Percentiles rank a stretch among this genome's conserved stretches.
These are phyloP conservation scores for Rauvolfia tetraphylla DNA, from an alignment of 257 asterid genomes.

Conservation along the genomic window DNA sequence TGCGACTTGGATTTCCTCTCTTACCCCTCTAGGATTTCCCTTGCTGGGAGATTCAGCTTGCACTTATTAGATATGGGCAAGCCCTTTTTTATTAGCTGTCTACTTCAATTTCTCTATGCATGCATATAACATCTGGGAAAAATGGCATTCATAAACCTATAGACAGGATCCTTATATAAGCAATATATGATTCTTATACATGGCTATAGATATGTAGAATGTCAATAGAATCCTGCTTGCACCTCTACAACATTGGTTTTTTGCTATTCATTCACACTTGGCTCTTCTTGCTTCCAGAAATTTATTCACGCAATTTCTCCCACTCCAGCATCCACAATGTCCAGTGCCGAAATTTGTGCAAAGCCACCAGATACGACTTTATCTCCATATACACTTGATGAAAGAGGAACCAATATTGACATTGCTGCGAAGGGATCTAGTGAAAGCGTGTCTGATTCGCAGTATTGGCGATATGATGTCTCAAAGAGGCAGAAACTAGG, in stretches of 20 bases:
- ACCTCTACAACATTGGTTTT: background rate
- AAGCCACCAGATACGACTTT: conserved; percentile 74
- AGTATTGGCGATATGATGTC: conserved; percentile 92
- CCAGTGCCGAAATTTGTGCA: conserved; percentile 57
- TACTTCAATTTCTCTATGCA: background rate
- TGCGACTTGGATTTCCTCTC: too few relatives aligned
- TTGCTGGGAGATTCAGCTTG: too few relatives aligned
- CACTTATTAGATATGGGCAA: background rate
- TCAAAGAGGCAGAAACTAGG: conserved; percentile 81
- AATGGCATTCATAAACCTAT: background rate
- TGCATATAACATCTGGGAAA: background rate
- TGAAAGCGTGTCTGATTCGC: conserved; percentile 62
- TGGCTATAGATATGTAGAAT: background rate
- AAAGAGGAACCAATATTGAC: conserved; percentile 36
- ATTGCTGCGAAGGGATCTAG: conserved; percentile 52
- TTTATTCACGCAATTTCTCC: conserved; percentile 96
- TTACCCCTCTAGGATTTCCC: too few relatives aligned
- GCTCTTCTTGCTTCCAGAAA: conserved; percentile 49
- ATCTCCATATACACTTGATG: conserved; percentile 55
- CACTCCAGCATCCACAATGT: conserved; percentile 86
- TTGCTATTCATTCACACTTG: conserved; percentile 5
- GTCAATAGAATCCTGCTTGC: background rate
- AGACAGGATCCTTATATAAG: background rate
- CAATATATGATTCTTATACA: background rate
- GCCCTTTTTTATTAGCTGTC: background rate